Evolutionary conservation across 441 rosid species (phyloP), one percentile per base, ranked within the genome.

Genomic region (Populus trichocarpa): DNA sequence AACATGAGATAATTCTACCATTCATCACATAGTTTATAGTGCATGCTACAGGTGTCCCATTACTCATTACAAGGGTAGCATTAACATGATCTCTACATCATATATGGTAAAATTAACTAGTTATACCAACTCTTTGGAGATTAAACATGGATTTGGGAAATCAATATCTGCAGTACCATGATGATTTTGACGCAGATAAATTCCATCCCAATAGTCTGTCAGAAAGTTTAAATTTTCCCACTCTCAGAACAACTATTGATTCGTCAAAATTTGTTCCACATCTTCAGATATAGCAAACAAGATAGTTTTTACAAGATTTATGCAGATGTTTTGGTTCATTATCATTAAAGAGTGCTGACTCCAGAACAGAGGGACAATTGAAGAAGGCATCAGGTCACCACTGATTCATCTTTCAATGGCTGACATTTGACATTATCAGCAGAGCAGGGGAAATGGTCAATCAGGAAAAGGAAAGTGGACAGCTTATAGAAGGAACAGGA

Each of bases 211-310:
- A 46, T 46, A 46, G 57, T 46, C 20, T 14, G 57, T 46, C 57
- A 46, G 57, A 46, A 46, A 46, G 57, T 46, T 23, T 2, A 53
- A 46, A 33, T 63, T 73, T 73, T 7, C 36, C 30, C 76, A 59
- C 12, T 46, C 57, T 46, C 57, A 46, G 20, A 46, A 46, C 20
- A 46, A 14, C 57, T 46, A 46, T 14, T 7, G 8, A 28, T 53
- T 6, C 4, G 40, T 74, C 70, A 74, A 65, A 74, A 65, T 59
- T 59, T 73, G 35, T 40, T 50, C 71, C 32, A 22, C 75, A 42
- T 13, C 10, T 26, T 46, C n/a, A 28, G 5, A 53, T 46, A 32
- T 50, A 33, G 32, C 20, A 50, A 50, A 50, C 59, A 50, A 6
- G 61, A 16, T 16, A 16, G 61, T 53, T 53, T 53, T 53, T 53